A percentile compares a stretch with the other conserved stretches of the same genome.
Evolutionary conservation across 2,329 filamentous ascomycete genomes (phyloP).

Genomic region (Helotiales sp.): DNA sequence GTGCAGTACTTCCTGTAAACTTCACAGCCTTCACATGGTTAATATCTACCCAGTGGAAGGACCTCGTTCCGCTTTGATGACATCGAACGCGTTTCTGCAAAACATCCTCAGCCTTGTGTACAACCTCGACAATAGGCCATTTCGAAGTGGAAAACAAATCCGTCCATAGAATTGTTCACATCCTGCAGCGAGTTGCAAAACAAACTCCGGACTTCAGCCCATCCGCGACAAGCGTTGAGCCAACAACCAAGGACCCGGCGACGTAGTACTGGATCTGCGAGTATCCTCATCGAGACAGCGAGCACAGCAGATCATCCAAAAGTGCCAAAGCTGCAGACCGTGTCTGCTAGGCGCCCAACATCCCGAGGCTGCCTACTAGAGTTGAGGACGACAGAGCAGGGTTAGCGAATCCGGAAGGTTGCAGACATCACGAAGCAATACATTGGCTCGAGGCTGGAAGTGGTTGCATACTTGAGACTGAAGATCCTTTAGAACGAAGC

Average conservation of each 20-base stretch:
- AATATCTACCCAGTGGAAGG: not conserved
- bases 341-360: not conserved
- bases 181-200: not conserved
- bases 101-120: slow-evolving; percentile 2
- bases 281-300: not conserved
- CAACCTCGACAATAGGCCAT: not conserved
- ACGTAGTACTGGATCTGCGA: not conserved
- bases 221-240: not conserved
- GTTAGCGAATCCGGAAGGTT: not conserved
- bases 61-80: not conserved
- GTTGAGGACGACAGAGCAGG: not conserved
- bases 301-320: not conserved
- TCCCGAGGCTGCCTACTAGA: not conserved
- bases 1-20: not conserved
- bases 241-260: not conserved
- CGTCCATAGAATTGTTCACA: not conserved
- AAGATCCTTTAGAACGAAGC: not conserved
- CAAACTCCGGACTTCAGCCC: not conserved
- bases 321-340: not conserved
- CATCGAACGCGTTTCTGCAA: not conserved
- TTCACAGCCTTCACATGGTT: not conserved
- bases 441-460: not conserved
- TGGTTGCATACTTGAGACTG: not conserved
- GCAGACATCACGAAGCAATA: not conserved
- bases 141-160: not conserved